A percentile compares a stretch with the other conserved stretches of the same genome.
phyloP scores from a whole-genome alignment of 495 filamentous ascomycete genomes.

The Pyrenula aspistea region DNA sequence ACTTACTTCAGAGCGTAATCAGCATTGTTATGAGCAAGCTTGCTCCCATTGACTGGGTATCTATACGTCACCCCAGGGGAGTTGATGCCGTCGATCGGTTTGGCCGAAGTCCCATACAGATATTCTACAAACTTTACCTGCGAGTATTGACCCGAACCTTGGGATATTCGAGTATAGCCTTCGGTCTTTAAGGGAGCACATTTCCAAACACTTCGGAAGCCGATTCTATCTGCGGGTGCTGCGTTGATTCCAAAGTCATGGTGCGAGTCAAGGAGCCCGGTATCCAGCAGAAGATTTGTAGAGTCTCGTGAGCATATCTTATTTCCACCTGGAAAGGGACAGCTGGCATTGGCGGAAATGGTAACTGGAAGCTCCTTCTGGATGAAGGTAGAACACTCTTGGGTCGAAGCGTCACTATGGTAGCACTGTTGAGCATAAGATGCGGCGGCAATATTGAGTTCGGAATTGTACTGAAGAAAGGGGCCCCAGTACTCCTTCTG shows the following conservation, averaged over 20 bases:
- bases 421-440: neutral
- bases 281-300: constrained; percentile 4
- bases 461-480: neutral
- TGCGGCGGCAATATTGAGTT: neutral
- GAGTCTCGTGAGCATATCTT: neutral
- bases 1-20: neutral
- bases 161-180: neutral
- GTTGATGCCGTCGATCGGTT: neutral
- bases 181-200: neutral
- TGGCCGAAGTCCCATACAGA: neutral
- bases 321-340: constrained; percentile 3
- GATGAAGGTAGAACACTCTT: neutral
- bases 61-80: neutral
- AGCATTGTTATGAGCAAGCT: neutral
- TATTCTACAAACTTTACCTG: neutral
- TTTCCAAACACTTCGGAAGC: neutral
- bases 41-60: neutral
- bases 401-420: neutral
- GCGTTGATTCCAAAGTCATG: constrained; percentile 9
- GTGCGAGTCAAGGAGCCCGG: constrained; percentile 6
- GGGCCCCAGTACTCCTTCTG: neutral
- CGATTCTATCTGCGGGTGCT: constrained; percentile 1
- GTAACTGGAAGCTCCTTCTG: neutral
- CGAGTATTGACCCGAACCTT: neutral
- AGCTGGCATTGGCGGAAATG: constrained; percentile 3